Evolutionary conservation across 2,329 filamentous ascomycete genomes (phyloP).

Genomic region (Ploettnerulaceae sp.): DNA sequence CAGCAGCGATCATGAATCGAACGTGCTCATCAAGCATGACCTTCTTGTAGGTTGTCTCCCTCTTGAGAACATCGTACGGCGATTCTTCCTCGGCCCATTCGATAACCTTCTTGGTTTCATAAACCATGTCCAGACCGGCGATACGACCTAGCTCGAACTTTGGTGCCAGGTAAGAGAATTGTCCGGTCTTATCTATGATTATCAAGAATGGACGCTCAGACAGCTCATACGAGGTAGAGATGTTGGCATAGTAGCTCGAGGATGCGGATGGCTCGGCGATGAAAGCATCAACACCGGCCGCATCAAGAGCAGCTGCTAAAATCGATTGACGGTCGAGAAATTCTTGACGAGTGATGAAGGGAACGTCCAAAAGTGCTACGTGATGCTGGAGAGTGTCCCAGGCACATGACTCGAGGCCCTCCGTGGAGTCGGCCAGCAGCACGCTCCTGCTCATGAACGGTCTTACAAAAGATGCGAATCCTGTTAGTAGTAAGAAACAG

Average conservation of each 20-base stretch:
- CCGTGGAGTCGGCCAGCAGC: too few species aligned
- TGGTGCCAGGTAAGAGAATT: slow-evolving; percentile 54
- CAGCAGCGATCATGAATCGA: slow-evolving; percentile 57
- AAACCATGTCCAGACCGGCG: slow-evolving; percentile 50
- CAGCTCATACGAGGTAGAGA: slow-evolving; percentile 54
- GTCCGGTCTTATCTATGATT: slow-evolving; percentile 45
- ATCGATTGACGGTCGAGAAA: slow-evolving; percentile 22
- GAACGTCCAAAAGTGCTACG: slow-evolving; percentile 21
- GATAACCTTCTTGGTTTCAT: slow-evolving; percentile 47
- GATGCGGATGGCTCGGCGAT: slow-evolving; percentile 59
- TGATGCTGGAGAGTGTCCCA: slow-evolving; percentile 21
- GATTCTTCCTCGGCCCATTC: slow-evolving; percentile 60
- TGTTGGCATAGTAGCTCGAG: slow-evolving; percentile 57
- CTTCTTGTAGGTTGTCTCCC: slow-evolving; percentile 36
- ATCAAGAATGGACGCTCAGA: slow-evolving; percentile 60
- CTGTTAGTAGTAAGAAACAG: too few species aligned
- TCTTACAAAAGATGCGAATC: too few species aligned
- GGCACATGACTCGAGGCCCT: slow-evolving; percentile 14
- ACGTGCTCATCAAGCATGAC: slow-evolving; percentile 62
- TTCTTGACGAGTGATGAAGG: slow-evolving; percentile 20
- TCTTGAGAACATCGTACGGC: slow-evolving; percentile 50
- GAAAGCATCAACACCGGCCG: slow-evolving; percentile 47
- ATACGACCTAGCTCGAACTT: slow-evolving; percentile 56
- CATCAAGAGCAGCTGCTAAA: slow-evolving; percentile 19
- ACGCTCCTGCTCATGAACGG: too few species aligned